Conservation (phyloP, 2,329 filamentous ascomycete genomes). For the Neopestalotiopsis clavispora region DNA sequence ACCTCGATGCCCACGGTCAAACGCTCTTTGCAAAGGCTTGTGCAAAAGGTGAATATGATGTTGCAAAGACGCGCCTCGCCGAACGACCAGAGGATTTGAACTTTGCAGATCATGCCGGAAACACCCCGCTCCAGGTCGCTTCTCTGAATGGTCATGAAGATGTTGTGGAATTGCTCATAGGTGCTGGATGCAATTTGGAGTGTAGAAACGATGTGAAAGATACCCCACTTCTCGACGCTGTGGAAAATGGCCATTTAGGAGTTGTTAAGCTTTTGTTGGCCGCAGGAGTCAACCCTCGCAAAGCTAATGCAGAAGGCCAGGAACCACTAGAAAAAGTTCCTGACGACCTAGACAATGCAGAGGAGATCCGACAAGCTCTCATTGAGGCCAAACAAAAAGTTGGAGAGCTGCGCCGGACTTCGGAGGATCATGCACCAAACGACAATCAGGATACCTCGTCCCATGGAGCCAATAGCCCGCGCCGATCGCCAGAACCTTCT, state of each 20-base stretch:
- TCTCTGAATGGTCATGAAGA: constrained; percentile 84
- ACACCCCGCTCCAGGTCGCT: constrained; percentile 93
- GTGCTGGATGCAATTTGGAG: constrained; percentile 83
- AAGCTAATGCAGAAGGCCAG: constrained; percentile 89
- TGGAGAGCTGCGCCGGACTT: constrained; percentile 58
- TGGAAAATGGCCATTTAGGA: constrained; percentile 90
- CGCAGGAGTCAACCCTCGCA: constrained; percentile 88
- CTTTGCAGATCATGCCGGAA: constrained; percentile 91
- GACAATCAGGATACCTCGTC: constrained; percentile 57
- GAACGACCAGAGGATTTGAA: constrained; percentile 89
- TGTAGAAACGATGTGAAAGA: constrained; percentile 83
- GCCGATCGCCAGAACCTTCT: constrained; percentile 57
- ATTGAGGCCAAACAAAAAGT: constrained; percentile 62
- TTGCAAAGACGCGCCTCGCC: constrained; percentile 73
- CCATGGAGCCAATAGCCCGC: constrained; percentile 62
- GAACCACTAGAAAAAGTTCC: constrained; percentile 86
- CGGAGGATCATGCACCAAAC: constrained; percentile 60
- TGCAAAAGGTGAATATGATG: constrained; percentile 81
- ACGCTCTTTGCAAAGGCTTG: constrained; percentile 90
- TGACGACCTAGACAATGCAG: constrained; percentile 75
- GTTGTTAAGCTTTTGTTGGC: constrained; percentile 85
- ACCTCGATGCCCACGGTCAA: constrained; percentile 89
- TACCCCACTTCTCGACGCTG: constrained; percentile 92
- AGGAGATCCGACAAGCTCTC: constrained; percentile 75
- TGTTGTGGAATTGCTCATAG: constrained; percentile 86